Percentiles rank a stretch among this genome's conserved stretches.
phyloP scores from a whole-genome alignment of 2,329 filamentous ascomycete species.

The Penicillium crustosum region DNA sequence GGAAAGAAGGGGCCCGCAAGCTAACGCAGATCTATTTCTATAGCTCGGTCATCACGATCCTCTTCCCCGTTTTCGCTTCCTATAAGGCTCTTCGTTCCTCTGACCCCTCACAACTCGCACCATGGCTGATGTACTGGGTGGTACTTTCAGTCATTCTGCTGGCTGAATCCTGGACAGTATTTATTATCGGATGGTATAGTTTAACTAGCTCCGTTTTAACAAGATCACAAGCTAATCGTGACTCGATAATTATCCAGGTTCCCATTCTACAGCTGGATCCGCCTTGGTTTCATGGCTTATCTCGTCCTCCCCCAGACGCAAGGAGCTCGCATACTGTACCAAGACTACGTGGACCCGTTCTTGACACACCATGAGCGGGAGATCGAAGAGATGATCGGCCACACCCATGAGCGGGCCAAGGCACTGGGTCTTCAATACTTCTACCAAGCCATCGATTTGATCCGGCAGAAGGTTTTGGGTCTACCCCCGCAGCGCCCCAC shows the following conservation, averaged over 20 bases:
- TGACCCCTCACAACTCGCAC: constrained; percentile 82
- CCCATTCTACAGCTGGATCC: constrained; percentile 91
- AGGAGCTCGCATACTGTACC: constrained; percentile 82
- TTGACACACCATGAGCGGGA: constrained; percentile 79
- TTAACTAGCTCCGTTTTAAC: not conserved
- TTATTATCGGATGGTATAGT: constrained; percentile 75
- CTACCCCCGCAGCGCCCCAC: constrained; percentile 61
- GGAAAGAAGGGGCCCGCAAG: not conserved
- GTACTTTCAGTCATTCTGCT: constrained; percentile 79
- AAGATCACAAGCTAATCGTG: constrained; percentile 4
- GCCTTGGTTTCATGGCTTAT: constrained; percentile 83
- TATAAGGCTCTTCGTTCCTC: constrained; percentile 96
- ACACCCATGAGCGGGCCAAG: constrained; percentile 74
- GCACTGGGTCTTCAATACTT: constrained; percentile 74
- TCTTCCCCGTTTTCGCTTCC: constrained; percentile 94
- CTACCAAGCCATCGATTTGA: constrained; percentile 66
- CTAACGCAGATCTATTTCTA: constrained; percentile 15
- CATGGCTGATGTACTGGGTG: constrained; percentile 99
- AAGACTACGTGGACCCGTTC: constrained; percentile 82
- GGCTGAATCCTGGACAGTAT: constrained; percentile 82
- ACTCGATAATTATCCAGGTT: constrained; percentile 55
- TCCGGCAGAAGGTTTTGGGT: constrained; percentile 77
- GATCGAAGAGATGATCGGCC: constrained; percentile 87
- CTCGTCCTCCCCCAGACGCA: constrained; percentile 98
- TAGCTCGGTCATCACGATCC: constrained; percentile 82